phyloP scores from a whole-genome alignment of 345 rosid species.

The Eucalyptus virginea region DNA sequence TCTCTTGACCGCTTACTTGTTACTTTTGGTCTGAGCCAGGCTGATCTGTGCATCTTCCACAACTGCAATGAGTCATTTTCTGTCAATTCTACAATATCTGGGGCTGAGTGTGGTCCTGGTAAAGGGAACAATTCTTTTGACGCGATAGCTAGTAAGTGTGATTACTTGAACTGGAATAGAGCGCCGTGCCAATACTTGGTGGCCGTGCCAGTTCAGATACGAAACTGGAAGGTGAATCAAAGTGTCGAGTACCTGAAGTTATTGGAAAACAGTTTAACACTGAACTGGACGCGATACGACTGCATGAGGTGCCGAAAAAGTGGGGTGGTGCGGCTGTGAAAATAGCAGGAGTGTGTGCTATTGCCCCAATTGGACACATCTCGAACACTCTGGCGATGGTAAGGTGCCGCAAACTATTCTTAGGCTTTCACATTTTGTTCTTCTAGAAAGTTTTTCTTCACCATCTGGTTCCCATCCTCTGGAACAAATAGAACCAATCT shows the following conservation, averaged over 20 bases:
- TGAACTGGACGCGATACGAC: constrained; percentile 4
- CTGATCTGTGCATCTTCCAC: background rate
- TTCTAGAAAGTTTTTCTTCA: background rate
- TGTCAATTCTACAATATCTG: background rate
- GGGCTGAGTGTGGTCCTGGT: background rate
- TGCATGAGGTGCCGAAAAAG: constrained; percentile 1
- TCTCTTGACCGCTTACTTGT: constrained; percentile 5
- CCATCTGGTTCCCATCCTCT: accelerated
- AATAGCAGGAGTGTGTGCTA: background rate
- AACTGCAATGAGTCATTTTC: background rate
- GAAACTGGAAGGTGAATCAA: background rate
- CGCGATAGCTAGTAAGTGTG: background rate
- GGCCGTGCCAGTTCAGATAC: background rate
- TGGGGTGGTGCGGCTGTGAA: constrained; percentile 11
- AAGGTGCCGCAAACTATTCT: background rate
- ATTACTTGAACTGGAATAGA: background rate
- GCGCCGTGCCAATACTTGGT: background rate
- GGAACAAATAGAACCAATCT: background rate
- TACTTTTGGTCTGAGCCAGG: background rate
- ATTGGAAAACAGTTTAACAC: background rate
- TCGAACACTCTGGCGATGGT: constrained; percentile 1
- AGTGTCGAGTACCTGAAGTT: background rate
- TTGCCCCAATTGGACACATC: constrained; percentile 1
- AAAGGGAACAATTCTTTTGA: background rate
- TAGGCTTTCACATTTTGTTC: background rate